Evolutionary conservation across 1,284 basidiomycete genomes (phyloP), one percentile per base, ranked within the genome.

Genomic region (Vanrija sp.): DNA sequence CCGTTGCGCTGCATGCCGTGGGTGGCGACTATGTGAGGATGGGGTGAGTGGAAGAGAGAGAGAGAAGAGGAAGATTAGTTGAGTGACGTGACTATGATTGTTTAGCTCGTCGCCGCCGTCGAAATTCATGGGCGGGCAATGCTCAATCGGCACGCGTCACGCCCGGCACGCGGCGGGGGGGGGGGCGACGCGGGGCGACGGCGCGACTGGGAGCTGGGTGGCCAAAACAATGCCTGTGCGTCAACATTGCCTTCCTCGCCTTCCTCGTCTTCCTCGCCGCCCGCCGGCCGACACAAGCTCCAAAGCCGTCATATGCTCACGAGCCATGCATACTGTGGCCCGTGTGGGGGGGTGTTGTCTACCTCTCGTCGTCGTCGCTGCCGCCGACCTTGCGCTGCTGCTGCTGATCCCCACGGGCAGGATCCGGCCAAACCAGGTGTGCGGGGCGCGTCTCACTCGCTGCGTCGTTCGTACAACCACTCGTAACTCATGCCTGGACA

Each of bases 401-500:
- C 31, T 39, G 36, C 36, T 24, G 12, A 3, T 20, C 46, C 22
- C 46, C 38, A 31, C 37, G 41, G 9, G 12, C 43, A 35, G 24
- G 25, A 51, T 45, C 12, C 41, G 31, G 31, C 12, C 31, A 4
- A 31, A 14, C 42, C 42, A 44, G 16, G 20, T 18, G 16, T 44
- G 19, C 1, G 6, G 8, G 16, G 16, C 25, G 7, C 42, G 22
- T 24, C 23, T 27, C n/a, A 44, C 25, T 18, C 15, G 31, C 31
- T 31, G 31, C 31, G 31, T 31, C 31, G 31, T 31, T 12, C 10
- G 31, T 31, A 31, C 31, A 36, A 24, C 42, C 16, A 44, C 23
- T n/a, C 41, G 31, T 22, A 10, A 12, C 15, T 37, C 44, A 57
- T 50, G 50, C 45, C 36, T 51, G 47, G 20, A 65, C 66, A 19